Percentiles rank a stretch among this genome's conserved stretches.
Conservation (phyloP, 306 rosid species). For the Dryas alaskensis region DNA sequence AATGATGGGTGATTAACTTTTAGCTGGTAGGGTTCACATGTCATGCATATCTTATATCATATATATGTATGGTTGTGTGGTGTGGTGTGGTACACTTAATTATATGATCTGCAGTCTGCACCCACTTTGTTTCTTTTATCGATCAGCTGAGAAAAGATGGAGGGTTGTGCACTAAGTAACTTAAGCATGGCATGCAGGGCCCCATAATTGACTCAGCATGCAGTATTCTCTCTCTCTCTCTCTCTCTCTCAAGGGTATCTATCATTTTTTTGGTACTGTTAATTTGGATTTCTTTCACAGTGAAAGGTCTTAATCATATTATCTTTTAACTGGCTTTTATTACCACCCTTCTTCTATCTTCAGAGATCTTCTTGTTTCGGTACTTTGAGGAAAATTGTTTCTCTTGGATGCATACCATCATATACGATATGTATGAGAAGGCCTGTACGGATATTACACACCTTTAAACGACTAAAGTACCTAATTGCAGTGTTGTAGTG, state of each 20-base stretch:
- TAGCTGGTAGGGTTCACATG: background rate
- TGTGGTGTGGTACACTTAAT: background rate
- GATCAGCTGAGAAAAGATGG: background rate
- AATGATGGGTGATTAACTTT: background rate
- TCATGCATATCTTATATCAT: background rate
- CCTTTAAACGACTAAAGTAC: constrained; percentile 1
- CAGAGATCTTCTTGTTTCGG: background rate
- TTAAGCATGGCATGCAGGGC: constrained; percentile 18
- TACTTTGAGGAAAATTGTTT: constrained; percentile 21
- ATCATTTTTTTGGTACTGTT: background rate
- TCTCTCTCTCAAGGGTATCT: too few relatives aligned
- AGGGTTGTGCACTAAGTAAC: background rate
- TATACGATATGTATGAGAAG: background rate
- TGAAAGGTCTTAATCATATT: constrained; percentile 18
- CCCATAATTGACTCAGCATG: constrained; percentile 31
- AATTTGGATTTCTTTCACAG: background rate
- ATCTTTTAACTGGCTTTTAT: background rate
- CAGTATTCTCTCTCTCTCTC: too few relatives aligned
- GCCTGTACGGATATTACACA: background rate
- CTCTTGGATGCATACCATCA: background rate
- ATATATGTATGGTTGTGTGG: background rate
- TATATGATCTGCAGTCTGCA: background rate
- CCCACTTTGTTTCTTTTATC: background rate
- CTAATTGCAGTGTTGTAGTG: too few relatives aligned
- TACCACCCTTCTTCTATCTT: background rate